Percentiles rank a stretch among this genome's conserved stretches.
phyloP scores from a whole-genome alignment of 495 filamentous ascomycete genomes.

The Aspergillus cristatus region DNA sequence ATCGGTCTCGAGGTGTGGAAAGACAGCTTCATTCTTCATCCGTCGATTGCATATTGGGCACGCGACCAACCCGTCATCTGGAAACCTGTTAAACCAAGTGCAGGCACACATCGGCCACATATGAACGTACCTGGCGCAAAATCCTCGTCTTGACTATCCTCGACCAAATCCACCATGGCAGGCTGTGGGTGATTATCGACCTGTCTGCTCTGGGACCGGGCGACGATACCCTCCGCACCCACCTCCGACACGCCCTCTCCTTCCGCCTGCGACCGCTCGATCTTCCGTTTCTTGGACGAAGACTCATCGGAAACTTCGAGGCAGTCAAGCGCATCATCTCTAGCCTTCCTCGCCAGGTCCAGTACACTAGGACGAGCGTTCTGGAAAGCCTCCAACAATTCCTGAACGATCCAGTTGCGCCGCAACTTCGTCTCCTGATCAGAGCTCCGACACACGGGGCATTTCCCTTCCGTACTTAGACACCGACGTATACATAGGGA shows the following conservation, averaged over 20 bases:
- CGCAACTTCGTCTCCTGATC: conserved; percentile 80
- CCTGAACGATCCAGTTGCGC: conserved; percentile 72
- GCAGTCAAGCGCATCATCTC: conserved; percentile 12
- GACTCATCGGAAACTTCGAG: conserved; percentile 4
- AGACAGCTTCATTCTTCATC: conserved; percentile 71
- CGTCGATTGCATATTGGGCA: conserved; percentile 73
- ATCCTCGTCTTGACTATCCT: conserved; percentile 33
- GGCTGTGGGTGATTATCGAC: conserved; percentile 4
- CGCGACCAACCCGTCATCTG: conserved; percentile 64
- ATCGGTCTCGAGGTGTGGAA: conserved; percentile 76
- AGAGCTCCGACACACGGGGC: conserved; percentile 66
- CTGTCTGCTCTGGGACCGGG: conserved; percentile 28
- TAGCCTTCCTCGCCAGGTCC: conserved; percentile 44
- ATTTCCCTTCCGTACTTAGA: conserved; percentile 71
- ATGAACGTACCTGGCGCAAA: conserved; percentile 22
- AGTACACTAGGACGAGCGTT: conserved; percentile 53
- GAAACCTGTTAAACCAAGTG: conserved; percentile 14
- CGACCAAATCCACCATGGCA: conserved; percentile 19
- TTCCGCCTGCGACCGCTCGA: conserved; percentile 21
- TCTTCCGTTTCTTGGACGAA: conserved; percentile 36
- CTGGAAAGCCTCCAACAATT: conserved; percentile 73
- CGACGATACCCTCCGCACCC: conserved; percentile 25
- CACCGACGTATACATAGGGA: conserved; percentile 86
- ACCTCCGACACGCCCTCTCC: conserved; percentile 4
- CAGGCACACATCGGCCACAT: not conserved